These are phyloP conservation scores for Globisporangium okanoganense DNA, from an alignment of 352 stramenopile species.

Conservation along the genomic window DNA sequence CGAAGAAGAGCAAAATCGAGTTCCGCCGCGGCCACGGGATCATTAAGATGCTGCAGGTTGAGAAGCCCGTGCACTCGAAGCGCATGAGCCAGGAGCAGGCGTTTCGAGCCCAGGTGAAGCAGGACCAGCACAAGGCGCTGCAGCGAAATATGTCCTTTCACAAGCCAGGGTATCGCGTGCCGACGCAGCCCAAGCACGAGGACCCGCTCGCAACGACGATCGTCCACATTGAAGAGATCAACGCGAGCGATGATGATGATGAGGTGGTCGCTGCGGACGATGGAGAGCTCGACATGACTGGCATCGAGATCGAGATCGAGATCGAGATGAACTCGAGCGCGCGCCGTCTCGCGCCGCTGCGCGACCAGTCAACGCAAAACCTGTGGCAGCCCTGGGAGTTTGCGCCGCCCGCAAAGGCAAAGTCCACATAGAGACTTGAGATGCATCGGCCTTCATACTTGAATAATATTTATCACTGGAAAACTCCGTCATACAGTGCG, in stretches of 20 bases:
- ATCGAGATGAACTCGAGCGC: constrained; percentile 8
- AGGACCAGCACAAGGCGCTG: constrained; percentile 10
- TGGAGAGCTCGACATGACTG: constrained; percentile 15
- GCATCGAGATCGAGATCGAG: constrained; percentile 18
- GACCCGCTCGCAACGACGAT: constrained; percentile 4
- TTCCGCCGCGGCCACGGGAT: constrained; percentile 58
- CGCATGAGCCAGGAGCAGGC: constrained; percentile 17
- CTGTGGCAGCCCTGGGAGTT: constrained; percentile 24
- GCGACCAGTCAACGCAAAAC: constrained; percentile 6
- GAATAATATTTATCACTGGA: background rate
- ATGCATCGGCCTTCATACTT: background rate
- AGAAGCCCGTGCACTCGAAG: constrained; percentile 53
- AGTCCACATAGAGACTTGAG: background rate
- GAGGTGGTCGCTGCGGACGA: background rate
- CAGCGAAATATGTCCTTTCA: constrained; percentile 10
- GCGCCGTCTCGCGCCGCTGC: constrained; percentile 12
- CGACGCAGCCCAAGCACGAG: background rate
- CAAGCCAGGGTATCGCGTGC: background rate
- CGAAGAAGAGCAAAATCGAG: constrained; percentile 77
- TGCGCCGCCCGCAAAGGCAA: constrained; percentile 8
- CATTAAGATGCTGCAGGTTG: constrained; percentile 58
- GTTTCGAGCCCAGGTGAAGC: constrained; percentile 4
- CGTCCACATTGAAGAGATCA: constrained; percentile 11
- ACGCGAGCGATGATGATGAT: constrained; percentile 5
- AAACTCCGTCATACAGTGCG: too few species aligned